These are phyloP conservation scores for Populus hybrid DNA, from an alignment of 441 rosid genomes.

Conservation along the genomic window DNA sequence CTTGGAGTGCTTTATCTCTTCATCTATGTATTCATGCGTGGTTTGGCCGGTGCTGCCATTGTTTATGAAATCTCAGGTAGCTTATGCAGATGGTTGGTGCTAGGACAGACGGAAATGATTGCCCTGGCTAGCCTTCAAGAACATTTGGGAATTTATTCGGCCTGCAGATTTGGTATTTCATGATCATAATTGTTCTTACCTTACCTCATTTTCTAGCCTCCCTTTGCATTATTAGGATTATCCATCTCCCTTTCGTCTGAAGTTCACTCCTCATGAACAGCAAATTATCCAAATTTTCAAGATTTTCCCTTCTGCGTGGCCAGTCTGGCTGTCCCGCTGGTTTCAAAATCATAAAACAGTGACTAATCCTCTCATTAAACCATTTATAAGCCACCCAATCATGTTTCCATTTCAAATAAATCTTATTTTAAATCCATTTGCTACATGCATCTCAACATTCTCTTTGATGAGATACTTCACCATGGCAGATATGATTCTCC, in stretches of 20 bases:
- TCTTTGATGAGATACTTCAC: too few relatives aligned
- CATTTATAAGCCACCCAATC: too few relatives aligned
- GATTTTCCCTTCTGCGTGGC: too few relatives aligned
- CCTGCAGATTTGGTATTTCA: conserved; percentile 89
- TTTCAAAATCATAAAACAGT: too few relatives aligned
- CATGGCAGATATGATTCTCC: too few relatives aligned
- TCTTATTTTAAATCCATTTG: too few relatives aligned
- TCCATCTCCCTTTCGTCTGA: not conserved
- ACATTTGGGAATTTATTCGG: conserved; percentile 67
- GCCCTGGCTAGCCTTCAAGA: conserved; percentile 75
- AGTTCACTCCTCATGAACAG: not conserved
- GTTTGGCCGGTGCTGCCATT: conserved; percentile 67
- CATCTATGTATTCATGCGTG: conserved; percentile 59
- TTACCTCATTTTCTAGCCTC: not conserved
- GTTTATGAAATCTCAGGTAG: conserved; percentile 61
- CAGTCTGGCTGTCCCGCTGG: too few relatives aligned
- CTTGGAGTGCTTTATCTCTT: conserved; percentile 47
- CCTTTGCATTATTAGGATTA: not conserved
- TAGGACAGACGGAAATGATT: conserved; percentile 74
- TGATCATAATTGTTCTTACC: conserved; percentile 75
- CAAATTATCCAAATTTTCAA: too few relatives aligned
- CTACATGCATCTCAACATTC: too few relatives aligned
- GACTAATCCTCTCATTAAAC: too few relatives aligned
- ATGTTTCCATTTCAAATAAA: too few relatives aligned
- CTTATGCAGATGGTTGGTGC: conserved; percentile 74